Base-by-base conservation (phyloP, 1,284 basidiomycete species). In the Ceratobasidium papillatum region DNA sequence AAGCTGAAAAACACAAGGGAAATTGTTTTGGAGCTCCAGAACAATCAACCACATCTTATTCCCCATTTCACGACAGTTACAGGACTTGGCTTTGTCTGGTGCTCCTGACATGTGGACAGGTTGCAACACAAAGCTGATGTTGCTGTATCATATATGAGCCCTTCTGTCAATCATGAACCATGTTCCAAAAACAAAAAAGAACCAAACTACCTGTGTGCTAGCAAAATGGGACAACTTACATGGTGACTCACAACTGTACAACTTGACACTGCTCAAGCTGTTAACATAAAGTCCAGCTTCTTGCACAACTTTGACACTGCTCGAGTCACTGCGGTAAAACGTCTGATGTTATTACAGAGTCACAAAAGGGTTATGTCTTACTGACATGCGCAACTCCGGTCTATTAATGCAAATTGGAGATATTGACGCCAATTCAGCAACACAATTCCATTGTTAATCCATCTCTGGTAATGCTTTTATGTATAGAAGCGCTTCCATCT, bases 191-290 rank as follows among this genome's bases (percentile, higher is more conserved):
- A 36, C 41, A 51, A 71, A 61, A 38, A 34, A 19, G 49, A 9
- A 11, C 22, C 34, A 14, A 61, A 75, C 27, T 38, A 51, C 25
- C 66, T 66, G 1, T 84, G 82, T 73, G 74, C 79, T 27, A 76
- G 77, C 68, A 77, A 79, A 25, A 76, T 86, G 3, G 84, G 86
- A 3, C 80, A 77, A 0, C 80, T 87, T 2, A 81, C 84, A 63
- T 87, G 85, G 72, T 63, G 85, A 0, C 79, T 82, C 0, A 77
- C 82, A 14, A 81, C 77, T 0, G 84, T 83, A 0, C 76, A 82
- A 0, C 84, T 84, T 0, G 84, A 87, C 76, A 84, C 87, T 38
- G 62, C 82, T 0, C 84, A 80, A 72, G 80, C 85, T 0, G 81
- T 86, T 8, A 78, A 79, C 36, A 74, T 80, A 19, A 79, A 87